phyloP scores from a whole-genome alignment of 352 stramenopile genomes.

The Pythium guiyangense region DNA sequence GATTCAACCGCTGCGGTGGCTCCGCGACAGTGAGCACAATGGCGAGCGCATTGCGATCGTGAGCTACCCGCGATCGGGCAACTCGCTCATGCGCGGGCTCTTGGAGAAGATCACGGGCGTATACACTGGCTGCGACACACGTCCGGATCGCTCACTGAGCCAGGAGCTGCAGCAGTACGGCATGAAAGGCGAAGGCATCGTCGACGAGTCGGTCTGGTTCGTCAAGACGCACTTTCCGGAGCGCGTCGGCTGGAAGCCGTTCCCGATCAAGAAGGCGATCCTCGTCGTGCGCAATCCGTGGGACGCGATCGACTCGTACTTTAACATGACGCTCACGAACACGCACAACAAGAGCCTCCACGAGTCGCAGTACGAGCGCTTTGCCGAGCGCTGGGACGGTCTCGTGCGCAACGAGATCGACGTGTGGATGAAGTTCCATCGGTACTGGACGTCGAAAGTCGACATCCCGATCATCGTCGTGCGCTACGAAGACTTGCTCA shows the following conservation, averaged over 20 bases:
- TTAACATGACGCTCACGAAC: conserved; percentile 96
- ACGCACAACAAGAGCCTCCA: conserved; percentile 90
- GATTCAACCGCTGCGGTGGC: conserved; percentile 42
- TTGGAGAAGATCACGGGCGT: conserved; percentile 93
- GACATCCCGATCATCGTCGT: conserved; percentile 90
- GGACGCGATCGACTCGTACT: conserved; percentile 99
- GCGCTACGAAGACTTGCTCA: conserved; percentile 89
- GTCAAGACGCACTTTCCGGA: conserved; percentile 99
- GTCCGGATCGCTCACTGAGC: conserved; percentile 91
- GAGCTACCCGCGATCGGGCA: conserved; percentile 97
- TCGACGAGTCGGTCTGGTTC: conserved; percentile 93
- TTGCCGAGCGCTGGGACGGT: conserved; percentile 85
- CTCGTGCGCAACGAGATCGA: conserved; percentile 90
- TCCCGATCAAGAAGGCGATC: conserved; percentile 76
- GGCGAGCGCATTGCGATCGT: conserved; percentile 86
- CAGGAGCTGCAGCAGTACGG: conserved; percentile 85
- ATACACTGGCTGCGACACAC: conserved; percentile 96
- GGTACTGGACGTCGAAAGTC: conserved; percentile 87
- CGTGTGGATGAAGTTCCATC: conserved; percentile 90
- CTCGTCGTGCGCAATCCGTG: conserved; percentile 94
- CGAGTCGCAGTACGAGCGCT: conserved; percentile 84
- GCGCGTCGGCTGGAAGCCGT: conserved; percentile 88
- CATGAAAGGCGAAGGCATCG: conserved; percentile 92
- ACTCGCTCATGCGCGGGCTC: conserved; percentile 95
- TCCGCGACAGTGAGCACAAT: conserved; percentile 51